Evolutionary conservation across 768 basidiomycete species (phyloP), one percentile per base, ranked within the genome.

Genomic region (Suillus spraguei): DNA sequence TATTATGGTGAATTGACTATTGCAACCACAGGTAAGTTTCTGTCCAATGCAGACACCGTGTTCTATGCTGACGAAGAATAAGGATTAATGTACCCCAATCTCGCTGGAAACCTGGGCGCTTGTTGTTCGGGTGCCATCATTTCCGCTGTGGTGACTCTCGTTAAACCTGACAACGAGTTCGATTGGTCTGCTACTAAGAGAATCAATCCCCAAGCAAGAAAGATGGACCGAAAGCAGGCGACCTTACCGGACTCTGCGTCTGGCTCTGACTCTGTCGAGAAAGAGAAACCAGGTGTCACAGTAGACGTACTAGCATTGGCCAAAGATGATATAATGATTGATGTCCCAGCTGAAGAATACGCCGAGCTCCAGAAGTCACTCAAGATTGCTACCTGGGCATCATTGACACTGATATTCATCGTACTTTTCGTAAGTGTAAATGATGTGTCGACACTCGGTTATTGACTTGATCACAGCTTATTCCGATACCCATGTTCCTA

Each of bases 171-270:
- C 59, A 66, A 67, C 16, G 62, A 61, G 17, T 66, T 67, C 38
- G 67, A 67, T 60, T 67, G 67, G 65, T 66, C 65, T 35, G 65
- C 53, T n/a, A 67, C 66, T 20, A 67, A 66, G 39, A 63, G 60
- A 33, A 67, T 67, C 38, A 66, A 67, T 32, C 65, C 60, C 49
- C 46, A 62, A 54, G 67, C 38, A 35, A 55, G 62, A 52, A 62
- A 66, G 42, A 61, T 66, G 44, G 62, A 63, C 20, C 60, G 39
- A 63, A 54, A 59, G 36, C 52, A 46, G 44, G 55, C 62, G 3
- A 24, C 33, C 22, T 0, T 60, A 7, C 17, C 24, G 10, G 61
- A 61, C 28, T 62, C 62, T 32, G 60, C 47, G 5, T 55, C 58
- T 20, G 53, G 44, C 16, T 50, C 58, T 22, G 53, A 32, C 2